Percentiles rank a stretch among this genome's conserved stretches.
Conservation (phyloP, 306 rosid genomes). For the Abrus precatorius region DNA sequence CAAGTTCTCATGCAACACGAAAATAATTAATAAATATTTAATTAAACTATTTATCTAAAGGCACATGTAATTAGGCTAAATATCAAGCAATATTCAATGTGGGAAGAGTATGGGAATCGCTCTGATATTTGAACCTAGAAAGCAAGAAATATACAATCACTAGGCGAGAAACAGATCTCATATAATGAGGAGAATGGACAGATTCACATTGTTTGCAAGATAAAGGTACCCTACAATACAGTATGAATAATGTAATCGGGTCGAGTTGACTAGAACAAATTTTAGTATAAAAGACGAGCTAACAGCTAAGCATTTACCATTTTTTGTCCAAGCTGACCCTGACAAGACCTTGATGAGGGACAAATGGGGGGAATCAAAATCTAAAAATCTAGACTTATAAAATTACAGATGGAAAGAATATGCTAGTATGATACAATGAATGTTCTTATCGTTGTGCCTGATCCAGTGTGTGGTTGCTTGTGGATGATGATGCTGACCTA, state of each 20-base stretch:
- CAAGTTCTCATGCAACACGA: too few relatives aligned
- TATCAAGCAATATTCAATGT: too few relatives aligned
- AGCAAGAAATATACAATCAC: neutral
- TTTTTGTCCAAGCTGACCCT: constrained; percentile 51
- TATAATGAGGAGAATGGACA: constrained; percentile 36
- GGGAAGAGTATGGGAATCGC: too few relatives aligned
- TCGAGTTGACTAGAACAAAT: constrained; percentile 52
- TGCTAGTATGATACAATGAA: constrained; percentile 38
- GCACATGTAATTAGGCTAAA: too few relatives aligned
- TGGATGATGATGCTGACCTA: constrained; percentile 63
- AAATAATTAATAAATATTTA: too few relatives aligned
- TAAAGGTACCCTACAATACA: constrained; percentile 31
- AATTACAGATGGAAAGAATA: constrained; percentile 50
- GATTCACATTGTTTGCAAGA: constrained; percentile 44
- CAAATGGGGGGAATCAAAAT: constrained; percentile 46
- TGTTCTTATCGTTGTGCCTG: constrained; percentile 65
- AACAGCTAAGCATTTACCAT: constrained; percentile 49
- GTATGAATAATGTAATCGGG: constrained; percentile 51
- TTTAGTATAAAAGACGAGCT: constrained; percentile 38
- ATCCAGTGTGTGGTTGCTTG: constrained; percentile 72
- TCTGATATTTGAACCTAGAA: too few relatives aligned
- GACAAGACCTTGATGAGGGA: constrained; percentile 51
- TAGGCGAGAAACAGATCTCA: constrained; percentile 1
- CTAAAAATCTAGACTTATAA: constrained; percentile 47
- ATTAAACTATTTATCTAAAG: too few relatives aligned